Evolutionary conservation across 129 eudicot genomes (phyloP), one percentile per base, ranked within the genome.

Genomic region (Artemisia argyi): DNA sequence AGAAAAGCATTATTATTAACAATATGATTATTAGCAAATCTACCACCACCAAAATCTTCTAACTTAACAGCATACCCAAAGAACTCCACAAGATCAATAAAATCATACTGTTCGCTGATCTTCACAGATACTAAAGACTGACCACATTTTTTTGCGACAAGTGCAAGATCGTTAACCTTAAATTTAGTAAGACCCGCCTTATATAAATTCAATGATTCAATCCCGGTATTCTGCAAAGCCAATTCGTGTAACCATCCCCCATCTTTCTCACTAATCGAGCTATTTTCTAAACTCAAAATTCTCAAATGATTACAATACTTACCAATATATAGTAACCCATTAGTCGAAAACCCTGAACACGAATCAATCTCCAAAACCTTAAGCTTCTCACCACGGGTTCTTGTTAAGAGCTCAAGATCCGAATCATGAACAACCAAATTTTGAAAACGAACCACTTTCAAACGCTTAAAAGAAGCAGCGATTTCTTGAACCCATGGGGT

Each of bases 1-100:
- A 24, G 2, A 15, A 12, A 12, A 51, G 26, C 6, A 16, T 12
- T 26, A 26, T 52, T 17, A 14, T 1, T n/a, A 52, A 19, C 7
- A 52, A n/a, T n/a, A n/a, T n/a, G n/a, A n/a, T n/a, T n/a, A n/a
- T n/a, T n/a, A n/a, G n/a, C n/a, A n/a, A 52, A 52, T 52, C 8
- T 5, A 52, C 58, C 58, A n/a, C 58, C 58, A 53, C 58, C 22
- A n/a, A 53, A n/a, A 15, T 53, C 59, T n/a, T 53, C 59, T 53
- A 35, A 35, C 42, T 6, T 5, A 35, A 35, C 1, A 35, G 8
- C 8, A 35, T 35, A 35, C 1, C 42, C 13, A 53, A 53, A 53
- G 17, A 53, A n/a, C 9, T 53, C 59, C 10, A 53, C 20, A 53
- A 53, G 59, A 15, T 53, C 59, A n/a, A n/a, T 53, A 53, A 53